These are phyloP conservation scores for Vicia sativa DNA, from an alignment of 306 rosid genomes.

Conservation along the genomic window DNA sequence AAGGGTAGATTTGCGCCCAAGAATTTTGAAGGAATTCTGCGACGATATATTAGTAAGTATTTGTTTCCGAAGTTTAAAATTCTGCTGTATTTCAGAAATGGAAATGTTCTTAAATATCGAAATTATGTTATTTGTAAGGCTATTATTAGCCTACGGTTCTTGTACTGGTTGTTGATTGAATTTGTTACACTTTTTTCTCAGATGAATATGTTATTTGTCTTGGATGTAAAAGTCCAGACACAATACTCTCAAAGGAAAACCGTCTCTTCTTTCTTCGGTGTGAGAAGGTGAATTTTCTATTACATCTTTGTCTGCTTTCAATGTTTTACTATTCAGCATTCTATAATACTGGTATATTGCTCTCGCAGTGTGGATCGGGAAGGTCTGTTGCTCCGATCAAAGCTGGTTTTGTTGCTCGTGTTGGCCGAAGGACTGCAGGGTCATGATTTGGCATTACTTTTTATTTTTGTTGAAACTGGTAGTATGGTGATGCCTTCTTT, in stretches of 20 bases:
- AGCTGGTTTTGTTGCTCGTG: conserved; percentile 98
- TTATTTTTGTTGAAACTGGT: conserved; percentile 17
- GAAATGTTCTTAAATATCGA: neutral
- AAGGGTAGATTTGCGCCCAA: conserved; percentile 98
- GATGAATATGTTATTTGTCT: conserved; percentile 90
- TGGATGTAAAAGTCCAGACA: conserved; percentile 97
- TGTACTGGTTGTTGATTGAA: neutral
- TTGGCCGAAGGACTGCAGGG: conserved; percentile 84
- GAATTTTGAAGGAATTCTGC: conserved; percentile 92
- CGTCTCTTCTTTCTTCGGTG: conserved; percentile 97
- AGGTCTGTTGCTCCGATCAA: conserved; percentile 94
- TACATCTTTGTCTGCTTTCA: neutral
- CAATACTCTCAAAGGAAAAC: conserved; percentile 91
- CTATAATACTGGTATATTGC: conserved; percentile 3
- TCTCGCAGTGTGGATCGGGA: conserved; percentile 92
- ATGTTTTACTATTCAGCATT: neutral
- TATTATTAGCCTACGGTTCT: neutral
- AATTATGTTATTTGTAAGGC: neutral
- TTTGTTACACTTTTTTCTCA: conserved; percentile 37
- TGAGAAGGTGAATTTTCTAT: conserved; percentile 68
- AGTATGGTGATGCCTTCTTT: conserved; percentile 2
- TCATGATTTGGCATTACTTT: conserved; percentile 45
- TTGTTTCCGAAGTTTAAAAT: neutral
- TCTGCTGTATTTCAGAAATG: conserved; percentile 12
- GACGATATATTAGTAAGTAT: conserved; percentile 90